A percentile compares a stretch with the other conserved stretches of the same genome.
Conservation (phyloP, 768 basidiomycete species). For the Trametes cinnabarina region DNA sequence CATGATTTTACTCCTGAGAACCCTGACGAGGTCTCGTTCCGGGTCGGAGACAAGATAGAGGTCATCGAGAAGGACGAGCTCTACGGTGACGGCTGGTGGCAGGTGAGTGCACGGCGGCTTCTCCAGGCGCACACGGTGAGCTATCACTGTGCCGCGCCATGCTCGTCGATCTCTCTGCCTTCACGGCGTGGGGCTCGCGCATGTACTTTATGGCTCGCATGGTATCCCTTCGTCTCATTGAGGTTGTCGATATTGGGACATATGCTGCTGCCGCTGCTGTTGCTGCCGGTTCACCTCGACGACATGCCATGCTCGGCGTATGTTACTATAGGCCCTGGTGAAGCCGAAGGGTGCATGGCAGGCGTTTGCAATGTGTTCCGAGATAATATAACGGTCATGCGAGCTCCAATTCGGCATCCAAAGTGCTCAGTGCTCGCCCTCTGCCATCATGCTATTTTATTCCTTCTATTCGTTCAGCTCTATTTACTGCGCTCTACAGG, state of each 20-base stretch:
- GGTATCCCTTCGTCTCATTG: not conserved
- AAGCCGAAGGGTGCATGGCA: not conserved
- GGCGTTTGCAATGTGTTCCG: not conserved
- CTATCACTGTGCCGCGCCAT: not conserved
- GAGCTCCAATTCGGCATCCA: not conserved
- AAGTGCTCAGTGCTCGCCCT: not conserved
- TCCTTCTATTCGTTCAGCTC: constrained; percentile 19
- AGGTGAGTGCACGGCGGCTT: constrained; percentile 42
- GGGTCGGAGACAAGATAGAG: constrained; percentile 82
- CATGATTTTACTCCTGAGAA: constrained; percentile 91
- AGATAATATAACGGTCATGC: constrained; percentile 1
- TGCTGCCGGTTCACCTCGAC: not conserved
- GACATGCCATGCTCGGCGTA: not conserved
- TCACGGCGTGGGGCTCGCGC: not conserved
- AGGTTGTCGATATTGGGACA: not conserved
- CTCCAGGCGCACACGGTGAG: not conserved
- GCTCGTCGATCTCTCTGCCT: not conserved
- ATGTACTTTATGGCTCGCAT: not conserved
- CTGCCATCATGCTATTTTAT: constrained; percentile 7
- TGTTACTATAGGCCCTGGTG: not conserved
- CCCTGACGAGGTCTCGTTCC: constrained; percentile 88
- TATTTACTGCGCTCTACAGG: constrained; percentile 45
- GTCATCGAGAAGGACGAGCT: constrained; percentile 91
- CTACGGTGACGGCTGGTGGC: constrained; percentile 97
- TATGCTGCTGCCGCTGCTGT: not conserved